phyloP scores from a whole-genome alignment of 2,329 filamentous ascomycete genomes.

The Cercospora sojina region DNA sequence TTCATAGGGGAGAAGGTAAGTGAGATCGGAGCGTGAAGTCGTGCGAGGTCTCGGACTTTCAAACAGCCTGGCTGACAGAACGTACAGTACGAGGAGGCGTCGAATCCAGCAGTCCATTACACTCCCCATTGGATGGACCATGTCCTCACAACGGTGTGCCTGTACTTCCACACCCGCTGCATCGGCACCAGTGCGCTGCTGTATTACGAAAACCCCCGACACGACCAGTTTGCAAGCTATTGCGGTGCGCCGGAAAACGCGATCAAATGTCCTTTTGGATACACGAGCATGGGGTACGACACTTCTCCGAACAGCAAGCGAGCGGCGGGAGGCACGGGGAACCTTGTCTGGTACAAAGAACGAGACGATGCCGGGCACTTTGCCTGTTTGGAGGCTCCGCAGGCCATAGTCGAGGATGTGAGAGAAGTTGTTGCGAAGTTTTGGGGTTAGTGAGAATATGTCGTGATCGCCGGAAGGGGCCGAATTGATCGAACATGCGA shows the following conservation, averaged over 20 bases:
- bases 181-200: constrained; percentile 41
- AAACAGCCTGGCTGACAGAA: not conserved
- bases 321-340: constrained; percentile 39
- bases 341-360: constrained; percentile 41
- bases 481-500: not conserved
- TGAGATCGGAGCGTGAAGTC: not conserved
- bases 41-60: not conserved
- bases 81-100: constrained; percentile 39
- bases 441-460: constrained; percentile 14
- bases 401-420: constrained; percentile 33
- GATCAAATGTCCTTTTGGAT: constrained; percentile 42
- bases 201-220: constrained; percentile 43
- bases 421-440: constrained; percentile 27
- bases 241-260: constrained; percentile 39
- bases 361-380: constrained; percentile 34
- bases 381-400: constrained; percentile 34
- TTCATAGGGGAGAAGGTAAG: constrained; percentile 46
- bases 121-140: constrained; percentile 37
- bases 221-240: constrained; percentile 42
- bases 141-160: constrained; percentile 35
- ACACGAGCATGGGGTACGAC: constrained; percentile 42
- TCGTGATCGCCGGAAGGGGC: not conserved
- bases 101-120: constrained; percentile 39
- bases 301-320: constrained; percentile 40
- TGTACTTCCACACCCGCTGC: constrained; percentile 44